A percentile compares a stretch with the other conserved stretches of the same genome.
Conservation (phyloP, 306 rosid species). For the Castanospermum australe region DNA sequence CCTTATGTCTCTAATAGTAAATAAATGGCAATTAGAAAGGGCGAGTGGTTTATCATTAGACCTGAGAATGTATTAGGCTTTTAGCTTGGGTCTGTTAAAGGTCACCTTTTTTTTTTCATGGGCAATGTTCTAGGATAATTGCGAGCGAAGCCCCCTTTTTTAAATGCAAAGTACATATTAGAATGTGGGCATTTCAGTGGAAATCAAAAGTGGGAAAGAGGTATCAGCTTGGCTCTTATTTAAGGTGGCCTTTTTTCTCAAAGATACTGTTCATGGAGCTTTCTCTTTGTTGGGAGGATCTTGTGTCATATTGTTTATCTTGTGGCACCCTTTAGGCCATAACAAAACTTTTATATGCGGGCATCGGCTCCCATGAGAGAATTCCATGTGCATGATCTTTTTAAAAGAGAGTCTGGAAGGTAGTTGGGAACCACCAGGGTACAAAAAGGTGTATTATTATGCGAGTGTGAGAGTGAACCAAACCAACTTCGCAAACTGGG, state of each 20-base stretch:
- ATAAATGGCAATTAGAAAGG: not conserved
- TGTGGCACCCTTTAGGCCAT: not conserved
- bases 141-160: not conserved
- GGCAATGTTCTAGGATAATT: not conserved
- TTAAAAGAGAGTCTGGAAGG: conserved; percentile 1
- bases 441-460: not conserved
- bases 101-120: not conserved
- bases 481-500: not conserved
- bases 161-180: not conserved
- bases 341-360: not conserved
- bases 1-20: not conserved
- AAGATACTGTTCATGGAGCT: conserved; percentile 1
- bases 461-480: not conserved
- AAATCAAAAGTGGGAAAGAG: not conserved
- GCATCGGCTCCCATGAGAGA: not conserved
- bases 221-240: not conserved
- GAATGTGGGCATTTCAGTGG: not conserved
- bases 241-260: not conserved
- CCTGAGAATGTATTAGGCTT: not conserved
- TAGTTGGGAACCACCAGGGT: conserved; percentile 15
- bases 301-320: not conserved
- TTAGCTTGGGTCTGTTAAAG: not conserved
- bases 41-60: not conserved
- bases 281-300: not conserved
- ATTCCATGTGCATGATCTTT: not conserved